Percentiles rank a stretch among this genome's conserved stretches.
Evolutionary conservation across 2,329 filamentous ascomycete genomes (phyloP).

Genomic region (Penicillium concentricum): DNA sequence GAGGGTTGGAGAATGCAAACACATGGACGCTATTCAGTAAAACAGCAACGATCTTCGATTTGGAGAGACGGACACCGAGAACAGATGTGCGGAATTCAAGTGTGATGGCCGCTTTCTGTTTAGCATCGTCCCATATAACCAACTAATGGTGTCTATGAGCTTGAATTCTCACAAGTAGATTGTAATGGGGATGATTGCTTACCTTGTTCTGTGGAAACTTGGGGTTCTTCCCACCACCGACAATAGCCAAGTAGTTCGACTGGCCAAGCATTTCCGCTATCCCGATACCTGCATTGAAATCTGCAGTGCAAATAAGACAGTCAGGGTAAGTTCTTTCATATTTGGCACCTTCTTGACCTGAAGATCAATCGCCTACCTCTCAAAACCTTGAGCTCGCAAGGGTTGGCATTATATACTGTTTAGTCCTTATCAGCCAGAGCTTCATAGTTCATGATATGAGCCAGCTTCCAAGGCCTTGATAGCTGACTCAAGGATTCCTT

Average conservation of each 20-base stretch:
- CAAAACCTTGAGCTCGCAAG: constrained; percentile 66
- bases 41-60: constrained; percentile 74
- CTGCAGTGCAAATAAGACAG: constrained; percentile 41
- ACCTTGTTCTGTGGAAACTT: constrained; percentile 88
- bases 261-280: constrained; percentile 83
- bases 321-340: not conserved
- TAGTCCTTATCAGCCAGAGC: constrained; percentile 16
- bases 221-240: constrained; percentile 81
- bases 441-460: constrained; percentile 1
- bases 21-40: constrained; percentile 79
- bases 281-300: constrained; percentile 79
- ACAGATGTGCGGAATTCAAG: constrained; percentile 79
- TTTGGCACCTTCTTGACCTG: not conserved
- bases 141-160: constrained; percentile 43
- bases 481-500: constrained; percentile 35
- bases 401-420: constrained; percentile 71
- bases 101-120: constrained; percentile 70
- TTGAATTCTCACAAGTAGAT: not conserved
- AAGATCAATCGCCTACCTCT: constrained; percentile 47
- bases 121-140: constrained; percentile 88
- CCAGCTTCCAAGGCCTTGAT: not conserved
- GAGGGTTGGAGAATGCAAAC: constrained; percentile 73
- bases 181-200: constrained; percentile 11
- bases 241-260: constrained; percentile 82
- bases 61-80: constrained; percentile 73